phyloP scores from a whole-genome alignment of 768 basidiomycete species.

The Amanita thiersii region DNA sequence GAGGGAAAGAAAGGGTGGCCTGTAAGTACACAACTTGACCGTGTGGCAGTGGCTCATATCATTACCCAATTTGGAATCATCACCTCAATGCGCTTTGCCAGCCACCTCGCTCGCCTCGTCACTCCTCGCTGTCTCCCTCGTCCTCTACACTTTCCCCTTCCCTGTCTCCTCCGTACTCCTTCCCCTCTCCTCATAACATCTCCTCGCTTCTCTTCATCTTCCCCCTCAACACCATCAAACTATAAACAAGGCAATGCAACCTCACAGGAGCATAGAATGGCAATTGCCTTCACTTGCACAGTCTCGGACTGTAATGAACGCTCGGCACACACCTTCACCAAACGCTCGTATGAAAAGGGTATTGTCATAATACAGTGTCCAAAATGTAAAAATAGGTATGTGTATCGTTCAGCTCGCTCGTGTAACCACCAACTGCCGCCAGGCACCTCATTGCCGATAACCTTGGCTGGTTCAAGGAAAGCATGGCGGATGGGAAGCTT shows the following conservation, averaged over 20 bases:
- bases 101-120: too few relatives aligned
- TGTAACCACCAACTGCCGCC: not conserved
- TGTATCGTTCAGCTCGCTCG: constrained; percentile 8
- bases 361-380: constrained; percentile 92
- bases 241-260: not conserved
- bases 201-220: too few relatives aligned
- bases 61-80: too few relatives aligned
- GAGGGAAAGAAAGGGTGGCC: too few relatives aligned
- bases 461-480: constrained; percentile 87
- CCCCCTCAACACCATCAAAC: too few relatives aligned
- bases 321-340: constrained; percentile 84
- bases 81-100: too few relatives aligned
- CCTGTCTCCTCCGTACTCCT: too few relatives aligned
- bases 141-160: too few relatives aligned
- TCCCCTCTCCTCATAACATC: too few relatives aligned
- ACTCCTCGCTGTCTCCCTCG: too few relatives aligned
- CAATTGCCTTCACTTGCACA: constrained; percentile 83
- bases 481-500: constrained; percentile 61
- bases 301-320: constrained; percentile 62
- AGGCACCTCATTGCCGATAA: constrained; percentile 88
- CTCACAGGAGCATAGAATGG: constrained; percentile 14
- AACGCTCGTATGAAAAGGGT: constrained; percentile 76
- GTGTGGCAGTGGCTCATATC: too few relatives aligned
- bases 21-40: too few relatives aligned
- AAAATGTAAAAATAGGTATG: constrained; percentile 78